Evolutionary conservation across 2,329 filamentous ascomycete genomes (phyloP), one percentile per base, ranked within the genome.

Genomic region (Colletotrichum sp.): DNA sequence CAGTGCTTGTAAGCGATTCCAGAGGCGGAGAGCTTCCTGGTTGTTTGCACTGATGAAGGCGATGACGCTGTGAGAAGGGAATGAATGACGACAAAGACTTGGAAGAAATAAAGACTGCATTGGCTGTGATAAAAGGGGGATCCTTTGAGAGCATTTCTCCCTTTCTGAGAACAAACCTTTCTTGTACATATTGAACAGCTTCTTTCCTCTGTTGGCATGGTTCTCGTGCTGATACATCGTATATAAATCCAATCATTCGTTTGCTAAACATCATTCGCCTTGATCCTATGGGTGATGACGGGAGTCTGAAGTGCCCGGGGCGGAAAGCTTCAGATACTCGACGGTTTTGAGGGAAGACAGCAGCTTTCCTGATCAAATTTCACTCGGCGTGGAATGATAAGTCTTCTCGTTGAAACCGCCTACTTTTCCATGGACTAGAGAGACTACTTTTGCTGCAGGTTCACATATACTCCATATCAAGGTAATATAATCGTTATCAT

Each of bases 1-100:
- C 86, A 88, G 80, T 88, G 86, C 79, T 73, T 86, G 78, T 87
- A 82, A 70, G 36, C 36, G 66, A 12, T 49, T 15, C 24, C 21
- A 21, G 59, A 30, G 28, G 26, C 1, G 28, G 7, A 5, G 0
- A 0, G 18, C 28, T 32, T 30, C 18, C 28, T 16, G 69, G 69
- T 36, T 8, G 7, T 13, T 13, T 18, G 3, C 30, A 0, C 13
- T 18, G 9, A 21, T 16, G 52, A 1, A 32, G 63, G n/a, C 15
- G 4, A 30, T 26, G 70, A 60, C n/a, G 32, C 36, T 8, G 18
- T 36, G 28, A 36, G 24, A 26, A 1, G 30, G 24, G n/a, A 18
- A 12, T 15, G 15, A 52, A 1, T 28, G 62, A 39, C n/a, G 72
- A 68, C 34, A 69, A n/a, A 60, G 64, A 68, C 30, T 65, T 63